Base-by-base conservation (phyloP, 1,139 yeast species). In the Sugiyamaella novakii region DNA sequence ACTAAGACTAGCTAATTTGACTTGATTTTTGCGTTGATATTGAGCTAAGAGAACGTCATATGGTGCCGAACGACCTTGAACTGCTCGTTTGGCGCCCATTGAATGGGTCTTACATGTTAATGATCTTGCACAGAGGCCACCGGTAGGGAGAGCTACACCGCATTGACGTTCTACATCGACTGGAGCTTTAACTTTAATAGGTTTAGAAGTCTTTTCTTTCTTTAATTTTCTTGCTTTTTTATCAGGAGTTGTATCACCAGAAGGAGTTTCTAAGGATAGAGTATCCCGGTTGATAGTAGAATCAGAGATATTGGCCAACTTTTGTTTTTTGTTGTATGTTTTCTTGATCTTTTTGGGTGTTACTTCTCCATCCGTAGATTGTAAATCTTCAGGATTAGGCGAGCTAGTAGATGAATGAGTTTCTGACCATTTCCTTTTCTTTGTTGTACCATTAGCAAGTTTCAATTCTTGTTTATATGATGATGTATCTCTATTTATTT, bases 21-120 rank as follows among this genome's bases (percentile, higher is more conserved):
- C 94, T 68, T 91, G 96, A 65, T 89, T 91, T 57, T 88, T 80
- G 64, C 89, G 83, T 68, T 92, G 98, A 66, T 92, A 92, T 41
- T 88, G 92, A 37, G 92, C 92, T 49, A 92, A 73, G 49, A 92
- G 72, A 17, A 83, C 83, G 68, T 92, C 98, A 67, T 89, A 92
- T 0, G 97, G 92, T 8, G 92, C 89, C 47, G 95, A 83, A 59
- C 98, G 77, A 3, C 97, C 97, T 21, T 82, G 83, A 15, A 91
- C 98, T 1, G 96, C 91, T 61, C 97, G 79, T 61, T 91, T 91
- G 24, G 96, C 96, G 21, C 97, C 96, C 96, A 92, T 91, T 0
- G 97, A 87, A 68, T 92, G 98, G 1, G 98, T 88, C 65, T 92
- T 92, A 75, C 98, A 92, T 0, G 98, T 92, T 56, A 92, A 73